Conservation (phyloP, 2,329 filamentous ascomycete genomes). For the Fusarium staphyleae region DNA sequence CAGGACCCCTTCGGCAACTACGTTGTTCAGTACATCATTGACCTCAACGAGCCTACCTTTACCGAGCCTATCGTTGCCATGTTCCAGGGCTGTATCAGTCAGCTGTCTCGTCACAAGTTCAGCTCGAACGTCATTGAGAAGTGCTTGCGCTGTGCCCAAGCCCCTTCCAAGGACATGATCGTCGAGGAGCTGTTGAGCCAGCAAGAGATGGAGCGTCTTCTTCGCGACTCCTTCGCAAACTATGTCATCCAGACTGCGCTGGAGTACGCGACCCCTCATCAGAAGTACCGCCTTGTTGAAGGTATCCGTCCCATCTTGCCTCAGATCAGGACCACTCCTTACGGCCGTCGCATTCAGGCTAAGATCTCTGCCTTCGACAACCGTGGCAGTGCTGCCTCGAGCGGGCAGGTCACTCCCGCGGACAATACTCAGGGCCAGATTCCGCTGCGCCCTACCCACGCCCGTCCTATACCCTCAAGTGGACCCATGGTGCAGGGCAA, state of each 20-base stretch:
- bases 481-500: conserved; percentile 47
- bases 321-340: conserved; percentile 86
- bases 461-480: conserved; percentile 53
- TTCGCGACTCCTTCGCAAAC: conserved; percentile 94
- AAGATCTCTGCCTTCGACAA: conserved; percentile 76
- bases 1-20: conserved; percentile 99
- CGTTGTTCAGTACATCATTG: conserved; percentile 97
- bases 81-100: conserved; percentile 76
- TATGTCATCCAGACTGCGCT: conserved; percentile 98
- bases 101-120: conserved; percentile 93
- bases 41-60: conserved; percentile 85
- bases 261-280: conserved; percentile 78
- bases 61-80: conserved; percentile 86
- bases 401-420: conserved; percentile 59
- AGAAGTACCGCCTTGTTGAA: conserved; percentile 80
- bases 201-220: conserved; percentile 82
- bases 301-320: conserved; percentile 85
- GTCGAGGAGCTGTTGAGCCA: conserved; percentile 80
- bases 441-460: conserved; percentile 53
- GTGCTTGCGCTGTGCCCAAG: conserved; percentile 82
- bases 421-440: conserved; percentile 64
- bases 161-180: conserved; percentile 77
- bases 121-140: conserved; percentile 99
- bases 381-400: conserved; percentile 52
- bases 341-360: conserved; percentile 90